These are phyloP conservation scores for Lodderomyces oxycetoniae DNA, from an alignment of 1,139 yeast genomes.

Conservation along the genomic window DNA sequence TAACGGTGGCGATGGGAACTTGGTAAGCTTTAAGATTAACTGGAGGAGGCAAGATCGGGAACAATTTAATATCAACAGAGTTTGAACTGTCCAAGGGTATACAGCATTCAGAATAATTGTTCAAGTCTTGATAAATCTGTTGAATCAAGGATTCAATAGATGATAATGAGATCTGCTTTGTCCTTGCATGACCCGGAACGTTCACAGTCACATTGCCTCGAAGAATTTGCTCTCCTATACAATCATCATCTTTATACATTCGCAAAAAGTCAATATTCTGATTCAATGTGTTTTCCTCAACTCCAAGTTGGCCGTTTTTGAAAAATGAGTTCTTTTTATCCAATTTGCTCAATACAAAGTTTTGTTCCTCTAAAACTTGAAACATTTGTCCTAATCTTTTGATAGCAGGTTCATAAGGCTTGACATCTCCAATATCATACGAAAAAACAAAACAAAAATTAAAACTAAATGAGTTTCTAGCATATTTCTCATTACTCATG, in stretches of 20 bases:
- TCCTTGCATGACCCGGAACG: slow-evolving; percentile 41
- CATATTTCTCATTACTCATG: slow-evolving; percentile 67
- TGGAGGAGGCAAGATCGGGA: slow-evolving; percentile 85
- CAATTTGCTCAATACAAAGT: slow-evolving; percentile 61
- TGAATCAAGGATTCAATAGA: slow-evolving; percentile 78
- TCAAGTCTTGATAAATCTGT: slow-evolving; percentile 87
- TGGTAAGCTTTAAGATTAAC: slow-evolving; percentile 68
- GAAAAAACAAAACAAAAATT: slow-evolving; percentile 90
- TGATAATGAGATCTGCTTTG: slow-evolving; percentile 43
- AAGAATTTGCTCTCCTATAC: not conserved
- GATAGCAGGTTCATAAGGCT: slow-evolving; percentile 83
- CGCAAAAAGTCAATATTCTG: slow-evolving; percentile 1
- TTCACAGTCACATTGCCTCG: slow-evolving; percentile 11
- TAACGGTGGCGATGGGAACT: slow-evolving; percentile 85
- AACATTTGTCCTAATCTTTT: slow-evolving; percentile 85
- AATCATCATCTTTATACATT: slow-evolving; percentile 1
- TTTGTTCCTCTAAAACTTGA: slow-evolving; percentile 85
- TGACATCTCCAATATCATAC: slow-evolving; percentile 65
- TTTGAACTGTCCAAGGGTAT: slow-evolving; percentile 89
- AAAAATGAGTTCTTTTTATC: slow-evolving; percentile 36
- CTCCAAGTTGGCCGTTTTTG: slow-evolving; percentile 15
- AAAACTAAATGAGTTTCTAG: slow-evolving; percentile 87
- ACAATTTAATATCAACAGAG: slow-evolving; percentile 85
- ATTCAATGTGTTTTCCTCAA: not conserved
- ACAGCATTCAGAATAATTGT: slow-evolving; percentile 91